Evolutionary conservation across 2,329 filamentous ascomycete species (phyloP), one percentile per base, ranked within the genome.

Genomic region (Epichloe sylvatica): DNA sequence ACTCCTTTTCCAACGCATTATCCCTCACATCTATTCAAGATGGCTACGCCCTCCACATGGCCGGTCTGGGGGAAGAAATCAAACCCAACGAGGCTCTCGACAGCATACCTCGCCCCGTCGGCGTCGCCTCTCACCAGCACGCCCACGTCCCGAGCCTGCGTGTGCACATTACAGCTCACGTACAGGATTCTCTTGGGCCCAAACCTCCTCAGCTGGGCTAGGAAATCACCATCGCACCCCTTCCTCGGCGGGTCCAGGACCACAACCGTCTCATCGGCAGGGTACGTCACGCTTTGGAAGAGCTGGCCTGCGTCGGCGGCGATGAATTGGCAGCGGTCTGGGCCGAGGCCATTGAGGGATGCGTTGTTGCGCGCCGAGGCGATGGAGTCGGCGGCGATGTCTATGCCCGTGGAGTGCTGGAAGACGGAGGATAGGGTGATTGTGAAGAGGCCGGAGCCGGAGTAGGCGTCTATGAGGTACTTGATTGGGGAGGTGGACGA

Each of bases 111-210:
- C 21, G 68, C 67, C 47, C 66, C 65, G 62, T 68, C 65, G 23
- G 64, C 55, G 57, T 70, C 60, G 19, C 90, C 89, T 36, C 83
- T 76, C 1, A 97, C 88, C 59, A 98, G 68, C 53, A 91, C 80
- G 0, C 90, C 92, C 1, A 98, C 82, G 67, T 98, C 92, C 48
- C 92, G 73, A 13, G 92, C 92, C 74, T 97, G 92, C 8, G 91
- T 97, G 64, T 98, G 92, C 55, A 98, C 92, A 61, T 98, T 98
- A 60, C 92, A 98, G 62, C 86, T 94, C 39, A 98, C 91, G 64
- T 98, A 98, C 4, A 95, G 80, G 11, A 98, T 80, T 52, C 92
- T 75, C 55, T 75, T 75, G 0, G 92, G 91, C 0, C 77, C 84
- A 59, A 86, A 96, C 5, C 71, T 67, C 49, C 96, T 70, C 60